These are phyloP conservation scores for Termitomyces eurrhizus DNA, from an alignment of 768 basidiomycete genomes.

Conservation along the genomic window DNA sequence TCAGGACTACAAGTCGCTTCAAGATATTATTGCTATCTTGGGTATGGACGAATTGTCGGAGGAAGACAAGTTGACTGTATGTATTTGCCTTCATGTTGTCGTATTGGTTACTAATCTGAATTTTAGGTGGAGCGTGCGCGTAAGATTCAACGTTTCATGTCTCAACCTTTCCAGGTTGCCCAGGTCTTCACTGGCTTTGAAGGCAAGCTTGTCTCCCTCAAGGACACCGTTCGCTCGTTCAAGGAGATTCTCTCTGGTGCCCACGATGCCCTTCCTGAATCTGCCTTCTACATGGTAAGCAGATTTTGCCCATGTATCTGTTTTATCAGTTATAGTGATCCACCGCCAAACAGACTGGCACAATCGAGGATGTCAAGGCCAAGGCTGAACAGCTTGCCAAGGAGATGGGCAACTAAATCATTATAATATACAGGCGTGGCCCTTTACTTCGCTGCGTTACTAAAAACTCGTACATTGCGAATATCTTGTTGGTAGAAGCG, in stretches of 20 bases:
- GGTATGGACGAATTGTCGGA: slow-evolving; percentile 99
- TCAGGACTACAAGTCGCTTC: slow-evolving; percentile 94
- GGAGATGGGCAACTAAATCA: slow-evolving; percentile 67
- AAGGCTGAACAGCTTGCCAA: slow-evolving; percentile 98
- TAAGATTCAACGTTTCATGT: slow-evolving; percentile 99
- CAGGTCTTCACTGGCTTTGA: slow-evolving; percentile 99
- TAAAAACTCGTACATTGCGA: slow-evolving; percentile 14
- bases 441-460: slow-evolving; percentile 5
- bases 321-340: not conserved
- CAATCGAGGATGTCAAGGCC: slow-evolving; percentile 93
- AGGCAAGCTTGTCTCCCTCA: slow-evolving; percentile 93
- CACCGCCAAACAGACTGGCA: slow-evolving; percentile 54
- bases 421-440: slow-evolving; percentile 8
- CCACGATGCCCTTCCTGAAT: slow-evolving; percentile 90
- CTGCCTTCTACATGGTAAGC: slow-evolving; percentile 92
- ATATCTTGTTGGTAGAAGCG: slow-evolving; percentile 8
- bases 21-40: slow-evolving; percentile 99
- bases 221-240: slow-evolving; percentile 96
- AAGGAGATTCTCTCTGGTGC: slow-evolving; percentile 92
- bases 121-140: slow-evolving; percentile 90
- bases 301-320: slow-evolving; percentile 10
- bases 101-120: not conserved
- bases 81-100: slow-evolving; percentile 20
- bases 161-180: slow-evolving; percentile 99
- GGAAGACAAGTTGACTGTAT: slow-evolving; percentile 97